Evolutionary conservation across 2,329 filamentous ascomycete genomes (phyloP).

Genomic region (Beauveria asiatica): DNA sequence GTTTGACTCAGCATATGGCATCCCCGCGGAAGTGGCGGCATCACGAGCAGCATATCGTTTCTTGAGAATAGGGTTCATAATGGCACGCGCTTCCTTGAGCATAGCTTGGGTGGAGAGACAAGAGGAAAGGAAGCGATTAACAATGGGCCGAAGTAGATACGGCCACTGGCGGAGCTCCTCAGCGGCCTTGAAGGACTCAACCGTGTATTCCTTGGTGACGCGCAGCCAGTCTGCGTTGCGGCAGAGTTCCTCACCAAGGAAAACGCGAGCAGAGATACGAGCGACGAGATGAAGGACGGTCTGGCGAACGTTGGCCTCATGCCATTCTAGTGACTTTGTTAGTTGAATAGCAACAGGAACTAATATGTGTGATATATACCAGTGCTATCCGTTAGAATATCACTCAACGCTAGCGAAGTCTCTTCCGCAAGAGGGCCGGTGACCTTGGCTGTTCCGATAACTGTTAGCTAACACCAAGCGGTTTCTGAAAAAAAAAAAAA

Average conservation of each 20-base stretch:
- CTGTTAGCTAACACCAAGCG: neutral
- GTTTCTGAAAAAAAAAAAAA: neutral
- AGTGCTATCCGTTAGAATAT: slow-evolving; percentile 6
- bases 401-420: slow-evolving; percentile 5
- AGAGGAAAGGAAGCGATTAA: slow-evolving; percentile 35
- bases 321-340: slow-evolving; percentile 11
- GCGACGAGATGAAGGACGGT: slow-evolving; percentile 14
- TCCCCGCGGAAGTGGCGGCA: slow-evolving; percentile 14
- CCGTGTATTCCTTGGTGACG: slow-evolving; percentile 36
- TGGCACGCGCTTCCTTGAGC: slow-evolving; percentile 1
- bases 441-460: neutral
- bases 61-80: slow-evolving; percentile 31
- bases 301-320: slow-evolving; percentile 9
- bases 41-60: slow-evolving; percentile 35
- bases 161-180: slow-evolving; percentile 32
- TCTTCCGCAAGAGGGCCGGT: slow-evolving; percentile 10
- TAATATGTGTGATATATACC: neutral
- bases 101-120: slow-evolving; percentile 22
- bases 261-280: slow-evolving; percentile 24
- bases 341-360: neutral
- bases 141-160: slow-evolving; percentile 33
- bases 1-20: slow-evolving; percentile 29
- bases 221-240: slow-evolving; percentile 37
- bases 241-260: slow-evolving; percentile 31
- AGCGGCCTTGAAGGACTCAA: slow-evolving; percentile 25